These are phyloP conservation scores for Lichtheimia corymbifera DNA, from an alignment of 371 early-diverging fungal genomes.

Conservation along the genomic window DNA sequence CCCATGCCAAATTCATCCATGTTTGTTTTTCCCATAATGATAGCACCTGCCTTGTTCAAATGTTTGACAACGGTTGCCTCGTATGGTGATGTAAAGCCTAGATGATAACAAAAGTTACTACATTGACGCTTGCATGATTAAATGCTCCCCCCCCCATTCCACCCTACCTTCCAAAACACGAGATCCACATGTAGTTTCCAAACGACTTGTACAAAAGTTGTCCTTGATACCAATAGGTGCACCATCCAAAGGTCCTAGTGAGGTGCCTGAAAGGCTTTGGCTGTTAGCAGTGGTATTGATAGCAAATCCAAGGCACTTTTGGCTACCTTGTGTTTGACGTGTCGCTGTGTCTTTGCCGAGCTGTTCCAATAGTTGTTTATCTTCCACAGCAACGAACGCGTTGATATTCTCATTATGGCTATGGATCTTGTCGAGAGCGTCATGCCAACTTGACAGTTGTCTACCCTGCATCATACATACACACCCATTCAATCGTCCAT, in stretches of 20 bases:
- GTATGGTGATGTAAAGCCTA: conserved; percentile 77
- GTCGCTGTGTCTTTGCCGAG: conserved; percentile 3
- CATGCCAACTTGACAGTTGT: conserved; percentile 7
- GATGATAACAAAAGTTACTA: background rate
- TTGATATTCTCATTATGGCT: conserved; percentile 29
- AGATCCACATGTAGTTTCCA: conserved; percentile 75
- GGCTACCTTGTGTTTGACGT: conserved; percentile 7
- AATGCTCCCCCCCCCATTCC: background rate
- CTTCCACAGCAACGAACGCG: conserved; percentile 37
- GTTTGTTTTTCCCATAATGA: conserved; percentile 85
- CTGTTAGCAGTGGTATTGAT: too few species aligned
- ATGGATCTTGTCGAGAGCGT: conserved; percentile 22
- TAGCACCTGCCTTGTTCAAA: conserved; percentile 67
- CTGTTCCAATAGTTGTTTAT: conserved; percentile 7
- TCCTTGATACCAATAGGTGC: conserved; percentile 71
- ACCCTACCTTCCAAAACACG: conserved; percentile 61
- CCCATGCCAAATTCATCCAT: conserved; percentile 99
- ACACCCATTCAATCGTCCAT: too few species aligned
- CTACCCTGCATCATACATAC: background rate
- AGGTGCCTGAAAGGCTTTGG: conserved; percentile 10
- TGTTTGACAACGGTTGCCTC: conserved; percentile 75
- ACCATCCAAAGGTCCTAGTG: conserved; percentile 56
- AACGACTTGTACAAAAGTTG: conserved; percentile 64
- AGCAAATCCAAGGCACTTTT: too few species aligned
- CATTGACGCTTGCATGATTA: background rate